Conservation (phyloP, 2,329 filamentous ascomycete genomes). For the Aureobasidium sp. region DNA sequence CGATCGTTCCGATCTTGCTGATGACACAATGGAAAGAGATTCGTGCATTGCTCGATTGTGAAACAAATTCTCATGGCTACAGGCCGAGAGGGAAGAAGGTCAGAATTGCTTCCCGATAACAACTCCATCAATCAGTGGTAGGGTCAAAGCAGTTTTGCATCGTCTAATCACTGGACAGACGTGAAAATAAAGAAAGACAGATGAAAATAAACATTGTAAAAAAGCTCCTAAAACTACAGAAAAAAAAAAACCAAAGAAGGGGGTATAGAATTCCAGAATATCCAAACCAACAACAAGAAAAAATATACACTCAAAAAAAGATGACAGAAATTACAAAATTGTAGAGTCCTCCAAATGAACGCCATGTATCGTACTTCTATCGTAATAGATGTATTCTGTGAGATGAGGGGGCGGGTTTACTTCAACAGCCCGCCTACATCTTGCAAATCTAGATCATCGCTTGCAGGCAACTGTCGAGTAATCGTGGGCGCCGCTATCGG, state of each 20-base stretch:
- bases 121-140: too few relatives aligned
- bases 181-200: neutral
- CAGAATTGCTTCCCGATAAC: too few relatives aligned
- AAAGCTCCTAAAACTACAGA: neutral
- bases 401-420: neutral
- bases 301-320: neutral
- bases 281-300: neutral
- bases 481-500: neutral
- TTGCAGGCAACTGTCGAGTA: conserved; percentile 22
- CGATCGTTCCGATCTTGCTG: neutral
- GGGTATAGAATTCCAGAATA: neutral
- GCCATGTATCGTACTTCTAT: neutral
- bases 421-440: conserved; percentile 28
- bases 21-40: too few relatives aligned
- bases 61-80: too few relatives aligned
- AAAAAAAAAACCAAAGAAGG: neutral
- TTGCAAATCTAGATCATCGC: conserved; percentile 26
- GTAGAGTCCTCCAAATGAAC: neutral
- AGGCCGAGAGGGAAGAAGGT: too few relatives aligned
- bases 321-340: neutral
- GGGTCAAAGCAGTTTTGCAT: too few relatives aligned
- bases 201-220: neutral
- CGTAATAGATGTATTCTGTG: neutral
- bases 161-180: too few relatives aligned
- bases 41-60: too few relatives aligned